Evolutionary conservation across 2,329 filamentous ascomycete species (phyloP).

Genomic region (Diaporthe longicolla): DNA sequence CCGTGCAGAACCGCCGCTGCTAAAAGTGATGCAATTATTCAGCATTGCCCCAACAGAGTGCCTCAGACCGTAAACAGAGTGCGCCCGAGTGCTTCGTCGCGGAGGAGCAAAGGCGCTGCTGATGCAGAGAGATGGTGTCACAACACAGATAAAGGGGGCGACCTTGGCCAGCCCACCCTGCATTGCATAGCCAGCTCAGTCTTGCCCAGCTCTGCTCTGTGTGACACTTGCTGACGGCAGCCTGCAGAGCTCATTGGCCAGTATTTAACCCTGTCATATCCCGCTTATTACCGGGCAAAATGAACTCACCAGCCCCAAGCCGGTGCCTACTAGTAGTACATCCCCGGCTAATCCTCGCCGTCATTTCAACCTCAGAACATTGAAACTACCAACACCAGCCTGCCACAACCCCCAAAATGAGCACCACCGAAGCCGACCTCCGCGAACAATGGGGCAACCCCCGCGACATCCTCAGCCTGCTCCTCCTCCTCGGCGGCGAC

Average conservation of each 20-base stretch:
- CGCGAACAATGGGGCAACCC: slow-evolving; percentile 22
- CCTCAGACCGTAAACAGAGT: neutral
- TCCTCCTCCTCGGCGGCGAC: slow-evolving; percentile 30
- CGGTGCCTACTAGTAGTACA: neutral
- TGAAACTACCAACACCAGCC: neutral
- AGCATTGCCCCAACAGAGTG: neutral
- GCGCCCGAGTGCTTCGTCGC: neutral
- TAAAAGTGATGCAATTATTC: neutral
- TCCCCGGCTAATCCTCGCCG: neutral
- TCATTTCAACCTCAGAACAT: neutral
- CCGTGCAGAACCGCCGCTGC: neutral
- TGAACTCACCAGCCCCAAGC: neutral
- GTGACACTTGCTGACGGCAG: neutral
- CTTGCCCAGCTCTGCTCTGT: neutral
- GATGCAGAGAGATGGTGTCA: neutral
- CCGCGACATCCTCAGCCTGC: slow-evolving; percentile 26
- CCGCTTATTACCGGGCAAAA: neutral
- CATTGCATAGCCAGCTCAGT: neutral
- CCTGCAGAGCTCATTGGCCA: neutral
- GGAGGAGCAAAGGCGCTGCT: too few species aligned
- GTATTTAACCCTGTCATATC: neutral
- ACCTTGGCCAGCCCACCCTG: neutral
- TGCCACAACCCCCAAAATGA: neutral
- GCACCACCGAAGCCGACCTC: slow-evolving; percentile 25
- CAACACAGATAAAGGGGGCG: neutral